Evolutionary conservation across 2,329 filamentous ascomycete genomes (phyloP).

Genomic region (Penicillium sp.): DNA sequence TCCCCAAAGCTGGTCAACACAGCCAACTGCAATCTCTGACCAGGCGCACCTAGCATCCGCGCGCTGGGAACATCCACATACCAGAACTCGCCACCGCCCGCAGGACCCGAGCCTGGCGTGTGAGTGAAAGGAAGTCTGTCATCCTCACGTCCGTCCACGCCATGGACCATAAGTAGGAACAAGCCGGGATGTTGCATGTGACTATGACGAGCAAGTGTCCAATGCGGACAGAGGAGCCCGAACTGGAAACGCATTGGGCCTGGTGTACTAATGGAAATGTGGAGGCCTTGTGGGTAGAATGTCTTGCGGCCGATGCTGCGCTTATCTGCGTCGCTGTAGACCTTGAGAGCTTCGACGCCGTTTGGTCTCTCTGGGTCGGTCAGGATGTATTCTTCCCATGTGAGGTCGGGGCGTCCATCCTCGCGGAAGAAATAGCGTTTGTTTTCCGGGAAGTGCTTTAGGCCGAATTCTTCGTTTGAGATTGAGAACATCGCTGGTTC

Average conservation of each 20-base stretch:
- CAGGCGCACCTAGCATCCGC: conserved; percentile 62
- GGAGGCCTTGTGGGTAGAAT: conserved; percentile 58
- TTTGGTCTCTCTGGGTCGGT: conserved; percentile 53
- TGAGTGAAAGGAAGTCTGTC: conserved; percentile 66
- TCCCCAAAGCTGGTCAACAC: conserved; percentile 56
- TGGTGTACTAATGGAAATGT: conserved; percentile 59
- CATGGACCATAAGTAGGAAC: conserved; percentile 65
- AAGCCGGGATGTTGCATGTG: conserved; percentile 58
- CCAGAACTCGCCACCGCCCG: conserved; percentile 73
- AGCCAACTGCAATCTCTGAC: conserved; percentile 63
- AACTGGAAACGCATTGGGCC: conserved; percentile 72
- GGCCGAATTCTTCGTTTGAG: conserved; percentile 75
- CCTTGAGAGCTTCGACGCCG: conserved; percentile 42
- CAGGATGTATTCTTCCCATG: conserved; percentile 79
- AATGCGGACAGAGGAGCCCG: conserved; percentile 74
- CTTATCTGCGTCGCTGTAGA: conserved; percentile 48
- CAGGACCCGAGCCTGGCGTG: conserved; percentile 35
- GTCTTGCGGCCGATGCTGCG: conserved; percentile 54
- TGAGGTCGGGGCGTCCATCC: conserved; percentile 60
- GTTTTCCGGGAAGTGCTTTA: conserved; percentile 73
- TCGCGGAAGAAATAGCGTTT: conserved; percentile 66
- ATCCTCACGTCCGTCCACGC: conserved; percentile 62
- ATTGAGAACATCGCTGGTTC: conserved; percentile 58
- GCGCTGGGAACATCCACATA: conserved; percentile 69
- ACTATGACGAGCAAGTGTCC: conserved; percentile 63